A percentile compares a stretch with the other conserved stretches of the same genome.
These are phyloP conservation scores for Neoboletus brunneissimus DNA, from an alignment of 768 basidiomycete genomes.

Conservation along the genomic window DNA sequence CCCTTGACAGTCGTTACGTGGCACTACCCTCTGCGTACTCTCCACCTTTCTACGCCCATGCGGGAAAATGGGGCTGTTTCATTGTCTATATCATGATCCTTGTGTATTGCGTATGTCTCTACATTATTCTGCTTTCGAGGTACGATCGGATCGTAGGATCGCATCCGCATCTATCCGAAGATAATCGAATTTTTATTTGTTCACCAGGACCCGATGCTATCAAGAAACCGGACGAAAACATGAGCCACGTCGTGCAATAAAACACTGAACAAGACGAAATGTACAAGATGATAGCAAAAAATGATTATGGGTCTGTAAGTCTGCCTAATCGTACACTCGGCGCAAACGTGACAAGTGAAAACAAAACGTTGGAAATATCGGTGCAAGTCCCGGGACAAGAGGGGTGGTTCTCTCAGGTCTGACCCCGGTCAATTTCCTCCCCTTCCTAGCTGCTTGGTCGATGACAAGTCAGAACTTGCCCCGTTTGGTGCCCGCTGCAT, in stretches of 20 bases:
- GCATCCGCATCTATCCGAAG: slow-evolving; percentile 11
- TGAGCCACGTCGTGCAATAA: neutral
- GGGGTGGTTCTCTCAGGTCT: neutral
- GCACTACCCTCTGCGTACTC: slow-evolving; percentile 13
- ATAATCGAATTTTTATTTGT: slow-evolving; percentile 26
- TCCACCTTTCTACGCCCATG: slow-evolving; percentile 4
- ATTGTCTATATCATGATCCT: slow-evolving; percentile 28
- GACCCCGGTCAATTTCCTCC: slow-evolving; percentile 37
- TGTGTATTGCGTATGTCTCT: slow-evolving; percentile 31
- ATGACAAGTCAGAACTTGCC: slow-evolving; percentile 46
- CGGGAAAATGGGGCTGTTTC: slow-evolving; percentile 14
- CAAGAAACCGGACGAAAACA: neutral
- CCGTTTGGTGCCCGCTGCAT: slow-evolving; percentile 36
- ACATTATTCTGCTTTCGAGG: slow-evolving; percentile 30
- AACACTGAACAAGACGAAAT: neutral
- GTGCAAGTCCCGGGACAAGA: neutral
- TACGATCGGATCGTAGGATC: slow-evolving; percentile 10
- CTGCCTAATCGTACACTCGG: slow-evolving; percentile 27
- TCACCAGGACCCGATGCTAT: neutral
- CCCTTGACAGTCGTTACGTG: slow-evolving; percentile 32
- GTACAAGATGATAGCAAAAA: slow-evolving; percentile 10
- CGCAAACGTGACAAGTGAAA: slow-evolving; percentile 10
- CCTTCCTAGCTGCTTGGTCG: slow-evolving; percentile 46
- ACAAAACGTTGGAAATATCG: neutral
- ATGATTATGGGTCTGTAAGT: neutral